A percentile compares a stretch with the other conserved stretches of the same genome.
Conservation (phyloP, 1,284 basidiomycete species). For the Chondrostereum purpureum region DNA sequence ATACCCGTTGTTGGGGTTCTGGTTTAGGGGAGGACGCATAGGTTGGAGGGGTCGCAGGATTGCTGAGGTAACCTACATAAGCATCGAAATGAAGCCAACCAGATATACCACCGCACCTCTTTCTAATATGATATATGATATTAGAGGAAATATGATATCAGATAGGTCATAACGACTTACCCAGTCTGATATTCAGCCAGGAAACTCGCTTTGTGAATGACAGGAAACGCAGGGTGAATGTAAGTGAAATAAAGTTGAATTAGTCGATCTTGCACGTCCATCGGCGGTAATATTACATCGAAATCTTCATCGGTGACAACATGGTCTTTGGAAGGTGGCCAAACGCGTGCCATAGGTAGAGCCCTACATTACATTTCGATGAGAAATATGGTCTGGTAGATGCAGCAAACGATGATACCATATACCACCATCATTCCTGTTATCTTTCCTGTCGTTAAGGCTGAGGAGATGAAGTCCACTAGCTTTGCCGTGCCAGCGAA, state of each 20-base stretch:
- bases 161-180: slow-evolving; percentile 30
- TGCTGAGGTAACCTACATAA: no score
- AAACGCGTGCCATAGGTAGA: slow-evolving; percentile 69
- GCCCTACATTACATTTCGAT: slow-evolving; percentile 37
- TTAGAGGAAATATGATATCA: slow-evolving; percentile 21
- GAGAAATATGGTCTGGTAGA: slow-evolving; percentile 3
- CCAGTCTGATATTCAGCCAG: slow-evolving; percentile 53
- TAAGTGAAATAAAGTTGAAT: slow-evolving; percentile 75
- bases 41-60: slow-evolving; percentile 6
- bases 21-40: slow-evolving; percentile 28
- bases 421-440: slow-evolving; percentile 65
- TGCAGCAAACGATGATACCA: slow-evolving; percentile 40
- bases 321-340: slow-evolving; percentile 51
- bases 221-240: slow-evolving; percentile 73
- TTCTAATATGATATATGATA: slow-evolving; percentile 15
- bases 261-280: slow-evolving; percentile 57
- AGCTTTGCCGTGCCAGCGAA: slow-evolving; percentile 69
- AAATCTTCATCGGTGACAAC: slow-evolving; percentile 37
- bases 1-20: slow-evolving; percentile 55
- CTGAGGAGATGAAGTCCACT: slow-evolving; percentile 74
- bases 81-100: no score
- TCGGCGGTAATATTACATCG: slow-evolving; percentile 46
- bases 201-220: slow-evolving; percentile 69
- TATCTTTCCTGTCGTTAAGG: slow-evolving; percentile 56
- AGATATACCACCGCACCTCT: slow-evolving; percentile 3